Percentiles rank a stretch among this genome's conserved stretches.
Conservation (phyloP, 2,329 filamentous ascomycete species). For the Pseudomassariella vexata region DNA sequence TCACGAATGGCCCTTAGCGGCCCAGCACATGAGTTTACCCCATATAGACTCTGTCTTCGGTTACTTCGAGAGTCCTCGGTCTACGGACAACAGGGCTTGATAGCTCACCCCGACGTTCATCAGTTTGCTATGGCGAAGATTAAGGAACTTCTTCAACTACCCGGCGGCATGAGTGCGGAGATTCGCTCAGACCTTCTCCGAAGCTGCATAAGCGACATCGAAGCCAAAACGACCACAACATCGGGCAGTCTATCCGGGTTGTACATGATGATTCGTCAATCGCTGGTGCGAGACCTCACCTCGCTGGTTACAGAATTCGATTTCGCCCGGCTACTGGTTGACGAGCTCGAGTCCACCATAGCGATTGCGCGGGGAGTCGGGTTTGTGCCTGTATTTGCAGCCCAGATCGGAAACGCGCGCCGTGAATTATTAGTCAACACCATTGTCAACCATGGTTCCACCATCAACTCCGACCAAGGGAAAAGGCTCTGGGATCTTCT, state of each 20-base stretch:
- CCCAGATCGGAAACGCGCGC: conserved; percentile 43
- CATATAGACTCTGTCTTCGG: conserved; percentile 53
- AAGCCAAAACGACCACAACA: conserved; percentile 54
- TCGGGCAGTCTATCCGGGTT: conserved; percentile 70
- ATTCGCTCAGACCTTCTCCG: conserved; percentile 59
- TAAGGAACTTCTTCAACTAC: conserved; percentile 50
- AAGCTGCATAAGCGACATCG: conserved; percentile 64
- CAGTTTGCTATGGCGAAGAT: conserved; percentile 58
- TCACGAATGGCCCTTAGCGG: conserved; percentile 28
- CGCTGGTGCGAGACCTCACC: conserved; percentile 45
- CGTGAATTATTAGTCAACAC: conserved; percentile 53
- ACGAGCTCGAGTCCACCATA: conserved; percentile 57
- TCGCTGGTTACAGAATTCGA: conserved; percentile 56
- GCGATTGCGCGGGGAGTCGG: conserved; percentile 32
- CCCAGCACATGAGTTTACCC: conserved; percentile 36
- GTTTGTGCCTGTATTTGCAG: conserved; percentile 39
- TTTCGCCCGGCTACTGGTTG: conserved; percentile 55
- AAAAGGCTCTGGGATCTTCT: conserved; percentile 65
- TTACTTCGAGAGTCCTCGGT: conserved; percentile 67
- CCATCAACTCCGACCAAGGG: conserved; percentile 57
- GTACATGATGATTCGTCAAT: conserved; percentile 38
- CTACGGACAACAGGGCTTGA: conserved; percentile 43
- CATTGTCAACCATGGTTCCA: conserved; percentile 52
- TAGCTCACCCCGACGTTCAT: conserved; percentile 58
- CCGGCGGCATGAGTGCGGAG: conserved; percentile 44